Evolutionary conservation across 1,284 basidiomycete genomes (phyloP), one percentile per base, ranked within the genome.

Genomic region (Cryptococcus floricola): DNA sequence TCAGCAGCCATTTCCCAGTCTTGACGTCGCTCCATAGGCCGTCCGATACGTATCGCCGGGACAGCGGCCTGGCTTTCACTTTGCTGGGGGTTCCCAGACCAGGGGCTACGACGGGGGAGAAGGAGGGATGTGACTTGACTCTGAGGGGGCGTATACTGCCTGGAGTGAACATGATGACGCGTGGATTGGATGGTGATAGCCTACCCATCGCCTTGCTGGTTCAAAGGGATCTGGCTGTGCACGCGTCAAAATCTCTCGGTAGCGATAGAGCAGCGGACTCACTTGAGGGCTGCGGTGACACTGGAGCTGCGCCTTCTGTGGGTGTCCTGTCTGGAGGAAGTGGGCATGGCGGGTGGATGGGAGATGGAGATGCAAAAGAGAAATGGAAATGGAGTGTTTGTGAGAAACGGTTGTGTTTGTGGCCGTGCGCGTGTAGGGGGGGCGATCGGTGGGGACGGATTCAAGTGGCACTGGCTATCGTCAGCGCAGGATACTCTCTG

Each of bases 1-100:
- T 80, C 28, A 88, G 77, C 61, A 87, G 85, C 91, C 91, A 94
- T 63, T 84, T 74, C 7, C 81, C 75, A 0, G 82, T 81, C 64
- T 63, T 77, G 58, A 86, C 53, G 64, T 83, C 82, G 7, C 75
- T 61, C 78, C 70, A 77, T 50, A 83, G 76, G 0, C 81, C 81
- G 19, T 65, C 61, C 12, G 69, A 67, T 12, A 58, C 49, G 45
- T 76, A 75, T 8, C 65, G 61, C 31, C 69, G 68, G 2, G 67
- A 66, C 42, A 70, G 49, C 31, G 64, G 62, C 39, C 59, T 39
- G 25, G 46, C 39, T 13, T 52, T 31, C 16, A 16, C 31, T 18
- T 44, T 44, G 14, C 60, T 50, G 4, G 55, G 49, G 43, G 42
- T 60, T 53, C 25, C 60, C 65, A 3, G 59, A 50, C n/a, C 69